Evolutionary conservation across 306 rosid species (phyloP).

Genomic region (Dryas octopetala): DNA sequence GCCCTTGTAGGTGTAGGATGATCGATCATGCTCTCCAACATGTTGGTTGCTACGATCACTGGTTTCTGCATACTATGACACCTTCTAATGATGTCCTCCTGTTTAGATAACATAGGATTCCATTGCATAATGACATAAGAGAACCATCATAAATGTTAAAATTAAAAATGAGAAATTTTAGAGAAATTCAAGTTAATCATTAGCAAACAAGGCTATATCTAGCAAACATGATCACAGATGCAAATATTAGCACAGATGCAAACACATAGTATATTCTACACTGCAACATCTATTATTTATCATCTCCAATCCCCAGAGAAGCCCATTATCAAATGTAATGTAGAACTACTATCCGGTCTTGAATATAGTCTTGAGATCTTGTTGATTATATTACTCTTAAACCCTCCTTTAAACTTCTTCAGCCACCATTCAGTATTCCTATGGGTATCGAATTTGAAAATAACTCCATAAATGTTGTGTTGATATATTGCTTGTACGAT

Average conservation of each 20-base stretch:
- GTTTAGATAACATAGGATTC: slow-evolving; percentile 30
- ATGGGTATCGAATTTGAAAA: neutral
- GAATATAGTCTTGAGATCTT: neutral
- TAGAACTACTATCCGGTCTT: neutral
- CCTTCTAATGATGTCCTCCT: slow-evolving; percentile 89
- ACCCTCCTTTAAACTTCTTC: slow-evolving; percentile 1
- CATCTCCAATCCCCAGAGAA: slow-evolving; percentile 2
- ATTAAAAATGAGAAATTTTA: neutral
- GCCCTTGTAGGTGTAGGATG: slow-evolving; percentile 99
- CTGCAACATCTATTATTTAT: neutral
- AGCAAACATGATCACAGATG: no score
- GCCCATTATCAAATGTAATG: neutral
- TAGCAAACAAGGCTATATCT: slow-evolving; percentile 6
- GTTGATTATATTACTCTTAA: neutral
- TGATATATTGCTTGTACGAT: neutral
- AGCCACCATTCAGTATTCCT: neutral
- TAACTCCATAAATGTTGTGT: no score
- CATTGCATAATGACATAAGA: slow-evolving; percentile 14
- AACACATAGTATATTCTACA: neutral
- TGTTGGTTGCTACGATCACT: slow-evolving; percentile 95
- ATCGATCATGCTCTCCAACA: slow-evolving; percentile 97
- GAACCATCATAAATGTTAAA: slow-evolving; percentile 19
- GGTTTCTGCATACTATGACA: slow-evolving; percentile 85
- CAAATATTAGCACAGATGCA: neutral
- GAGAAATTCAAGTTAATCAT: slow-evolving; percentile 11